Conservation (phyloP, 441 rosid species). For the Erodium moschatum region DNA sequence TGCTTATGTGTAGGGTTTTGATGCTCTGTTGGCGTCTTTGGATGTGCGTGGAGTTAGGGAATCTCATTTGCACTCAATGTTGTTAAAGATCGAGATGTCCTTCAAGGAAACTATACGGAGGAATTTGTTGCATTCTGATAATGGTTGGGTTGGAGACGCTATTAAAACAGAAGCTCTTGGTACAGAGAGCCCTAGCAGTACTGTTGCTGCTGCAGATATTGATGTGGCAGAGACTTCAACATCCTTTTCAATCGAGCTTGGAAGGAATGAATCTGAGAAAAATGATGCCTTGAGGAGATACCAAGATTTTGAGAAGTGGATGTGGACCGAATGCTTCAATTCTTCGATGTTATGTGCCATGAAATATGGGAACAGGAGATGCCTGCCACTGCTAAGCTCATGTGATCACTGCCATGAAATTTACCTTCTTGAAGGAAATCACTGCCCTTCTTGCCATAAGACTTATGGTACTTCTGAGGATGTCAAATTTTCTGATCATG, state of each 20-base stretch:
- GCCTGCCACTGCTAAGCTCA: constrained; percentile 38
- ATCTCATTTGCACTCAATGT: constrained; percentile 56
- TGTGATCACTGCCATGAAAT: constrained; percentile 51
- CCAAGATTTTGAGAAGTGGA: constrained; percentile 67
- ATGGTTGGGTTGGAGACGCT: constrained; percentile 27
- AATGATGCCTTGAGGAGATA: constrained; percentile 50
- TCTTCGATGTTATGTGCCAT: constrained; percentile 34
- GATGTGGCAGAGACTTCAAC: constrained; percentile 46
- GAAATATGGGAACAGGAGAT: constrained; percentile 50
- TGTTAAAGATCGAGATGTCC: constrained; percentile 54
- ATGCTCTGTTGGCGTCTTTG: constrained; percentile 48
- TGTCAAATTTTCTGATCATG: constrained; percentile 40
- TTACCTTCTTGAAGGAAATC: constrained; percentile 30
- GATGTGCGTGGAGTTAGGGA: constrained; percentile 75
- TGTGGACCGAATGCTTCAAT: constrained; percentile 59
- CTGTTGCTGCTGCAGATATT: constrained; percentile 40
- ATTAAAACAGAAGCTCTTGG: constrained; percentile 32
- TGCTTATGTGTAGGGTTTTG: constrained; percentile 47
- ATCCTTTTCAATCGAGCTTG: constrained; percentile 54
- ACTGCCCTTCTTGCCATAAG: constrained; percentile 49
- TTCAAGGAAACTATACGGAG: constrained; percentile 55
- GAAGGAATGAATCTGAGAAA: constrained; percentile 54
- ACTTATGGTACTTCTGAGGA: constrained; percentile 23
- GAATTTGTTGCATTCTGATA: constrained; percentile 27
- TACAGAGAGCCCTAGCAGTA: constrained; percentile 53